phyloP scores from a whole-genome alignment of 164 flowering plant genomes.

The Warburgia ugandensis region DNA sequence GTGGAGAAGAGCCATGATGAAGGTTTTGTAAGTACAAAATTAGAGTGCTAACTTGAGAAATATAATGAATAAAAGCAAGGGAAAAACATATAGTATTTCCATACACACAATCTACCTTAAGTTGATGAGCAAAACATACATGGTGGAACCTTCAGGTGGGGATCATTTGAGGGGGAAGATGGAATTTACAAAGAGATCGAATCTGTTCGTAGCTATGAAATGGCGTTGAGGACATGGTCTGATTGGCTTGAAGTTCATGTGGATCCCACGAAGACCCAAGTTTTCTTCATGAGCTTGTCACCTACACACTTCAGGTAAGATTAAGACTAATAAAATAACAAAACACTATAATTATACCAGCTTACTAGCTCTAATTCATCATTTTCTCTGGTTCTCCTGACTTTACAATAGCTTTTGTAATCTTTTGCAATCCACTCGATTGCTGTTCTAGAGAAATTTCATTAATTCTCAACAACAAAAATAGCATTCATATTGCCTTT shows the following conservation, averaged over 20 bases:
- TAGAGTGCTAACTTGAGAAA: neutral
- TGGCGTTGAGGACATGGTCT: constrained; percentile 70
- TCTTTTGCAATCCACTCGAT: no score
- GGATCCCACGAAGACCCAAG: constrained; percentile 33
- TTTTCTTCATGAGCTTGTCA: constrained; percentile 62
- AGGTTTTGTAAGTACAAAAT: constrained; percentile 39
- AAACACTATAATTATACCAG: no score
- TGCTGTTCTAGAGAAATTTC: no score
- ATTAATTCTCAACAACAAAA: no score
- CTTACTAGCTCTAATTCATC: no score
- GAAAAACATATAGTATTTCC: no score
- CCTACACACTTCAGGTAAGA: constrained; percentile 41
- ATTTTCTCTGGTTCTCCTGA: no score
- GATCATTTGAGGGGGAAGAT: constrained; percentile 41
- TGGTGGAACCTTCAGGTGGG: constrained; percentile 62
- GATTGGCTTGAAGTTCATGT: constrained; percentile 63
- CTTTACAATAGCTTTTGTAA: no score
- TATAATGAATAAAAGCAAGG: neutral
- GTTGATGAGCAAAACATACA: no score
- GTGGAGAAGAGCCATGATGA: constrained; percentile 72
- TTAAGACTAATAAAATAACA: no score
- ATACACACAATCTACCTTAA: no score
- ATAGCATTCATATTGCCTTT: no score
- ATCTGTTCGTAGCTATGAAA: constrained; percentile 44
- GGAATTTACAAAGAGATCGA: constrained; percentile 43